Conservation (phyloP, 2,329 filamentous ascomycete species). For the Zasmidium angulare region DNA sequence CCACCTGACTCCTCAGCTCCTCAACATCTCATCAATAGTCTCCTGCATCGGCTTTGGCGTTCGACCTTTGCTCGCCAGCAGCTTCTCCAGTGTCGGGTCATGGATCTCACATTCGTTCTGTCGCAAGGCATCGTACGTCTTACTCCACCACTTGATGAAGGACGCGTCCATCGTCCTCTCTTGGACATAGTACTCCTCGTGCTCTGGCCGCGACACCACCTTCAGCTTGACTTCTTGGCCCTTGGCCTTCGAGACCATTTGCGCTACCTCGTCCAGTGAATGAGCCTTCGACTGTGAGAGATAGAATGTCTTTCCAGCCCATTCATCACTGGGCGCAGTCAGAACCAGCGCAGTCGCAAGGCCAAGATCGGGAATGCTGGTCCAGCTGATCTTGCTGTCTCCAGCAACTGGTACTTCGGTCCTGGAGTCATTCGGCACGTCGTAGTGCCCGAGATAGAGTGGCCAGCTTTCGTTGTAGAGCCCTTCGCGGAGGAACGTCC, state of each 20-base stretch:
- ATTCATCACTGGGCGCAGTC: constrained; percentile 32
- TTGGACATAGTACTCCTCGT: constrained; percentile 42
- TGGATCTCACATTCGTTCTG: constrained; percentile 45
- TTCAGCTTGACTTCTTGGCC: constrained; percentile 34
- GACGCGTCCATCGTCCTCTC: constrained; percentile 37
- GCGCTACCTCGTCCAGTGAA: constrained; percentile 30
- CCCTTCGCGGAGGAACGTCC: constrained; percentile 45
- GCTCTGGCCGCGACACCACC: constrained; percentile 40
- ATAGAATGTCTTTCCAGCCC: constrained; percentile 40
- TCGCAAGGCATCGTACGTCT: constrained; percentile 45
- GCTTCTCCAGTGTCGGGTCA: constrained; percentile 41
- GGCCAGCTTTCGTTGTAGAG: constrained; percentile 51
- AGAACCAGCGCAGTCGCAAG: constrained; percentile 45
- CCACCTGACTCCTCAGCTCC: background rate
- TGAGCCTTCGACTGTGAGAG: constrained; percentile 33
- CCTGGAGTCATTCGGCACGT: constrained; percentile 35
- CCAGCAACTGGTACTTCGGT: constrained; percentile 40
- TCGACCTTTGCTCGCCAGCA: constrained; percentile 38
- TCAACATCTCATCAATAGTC: constrained; percentile 44
- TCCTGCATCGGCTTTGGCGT: constrained; percentile 40
- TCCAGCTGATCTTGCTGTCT: constrained; percentile 46
- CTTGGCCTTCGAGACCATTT: constrained; percentile 27
- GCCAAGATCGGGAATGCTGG: constrained; percentile 44
- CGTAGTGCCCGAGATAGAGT: constrained; percentile 48
- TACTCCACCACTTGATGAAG: constrained; percentile 48